Percentiles rank a stretch among this genome's conserved stretches.
Conservation (phyloP, 2,329 filamentous ascomycete species). For the Fusarium scirpi region DNA sequence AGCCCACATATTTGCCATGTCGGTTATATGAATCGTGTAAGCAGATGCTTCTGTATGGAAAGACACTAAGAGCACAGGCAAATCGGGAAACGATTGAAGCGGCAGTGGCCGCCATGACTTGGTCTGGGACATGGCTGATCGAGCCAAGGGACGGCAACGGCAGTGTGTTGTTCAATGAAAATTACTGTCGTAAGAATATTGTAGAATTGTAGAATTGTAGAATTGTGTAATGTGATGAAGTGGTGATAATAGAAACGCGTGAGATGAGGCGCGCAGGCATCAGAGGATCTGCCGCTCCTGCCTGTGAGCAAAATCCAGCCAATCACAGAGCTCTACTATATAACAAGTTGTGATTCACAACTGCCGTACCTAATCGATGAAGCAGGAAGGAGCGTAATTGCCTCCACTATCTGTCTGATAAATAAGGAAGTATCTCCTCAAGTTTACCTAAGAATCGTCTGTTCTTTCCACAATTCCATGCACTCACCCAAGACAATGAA, state of each 20-base stretch:
- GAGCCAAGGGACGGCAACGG: neutral
- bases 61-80: slow-evolving; percentile 75
- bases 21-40: slow-evolving; percentile 76
- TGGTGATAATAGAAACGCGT: slow-evolving; percentile 29
- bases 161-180: neutral
- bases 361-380: neutral
- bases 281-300: slow-evolving; percentile 7
- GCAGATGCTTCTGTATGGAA: slow-evolving; percentile 64
- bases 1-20: slow-evolving; percentile 79
- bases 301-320: slow-evolving; percentile 9
- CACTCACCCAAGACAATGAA: no score
- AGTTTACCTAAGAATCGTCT: no score
- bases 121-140: slow-evolving; percentile 47
- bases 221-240: neutral
- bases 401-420: no score
- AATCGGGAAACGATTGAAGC: slow-evolving; percentile 52
- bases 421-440: no score
- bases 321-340: slow-evolving; percentile 32
- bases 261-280: slow-evolving; percentile 38
- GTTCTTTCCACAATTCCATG: no score
- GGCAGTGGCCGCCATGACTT: slow-evolving; percentile 63
- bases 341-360: no score
- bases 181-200: neutral
- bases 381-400: no score
- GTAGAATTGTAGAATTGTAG: no score